phyloP scores from a whole-genome alignment of 495 filamentous ascomycete genomes.

The Tuber brumale region DNA sequence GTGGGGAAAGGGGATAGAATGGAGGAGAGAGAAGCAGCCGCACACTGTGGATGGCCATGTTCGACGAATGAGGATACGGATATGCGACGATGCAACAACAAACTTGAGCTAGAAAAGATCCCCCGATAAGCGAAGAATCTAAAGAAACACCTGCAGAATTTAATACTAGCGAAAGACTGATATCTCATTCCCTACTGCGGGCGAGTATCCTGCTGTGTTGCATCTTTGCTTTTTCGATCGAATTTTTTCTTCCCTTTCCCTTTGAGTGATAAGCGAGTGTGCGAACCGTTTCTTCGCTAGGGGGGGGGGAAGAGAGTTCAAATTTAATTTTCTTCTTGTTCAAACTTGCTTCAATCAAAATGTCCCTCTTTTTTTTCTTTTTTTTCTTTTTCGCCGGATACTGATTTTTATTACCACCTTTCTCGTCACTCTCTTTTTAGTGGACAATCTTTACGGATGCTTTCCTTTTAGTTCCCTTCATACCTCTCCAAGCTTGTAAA shows the following conservation, averaged over 20 bases:
- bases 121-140: background rate
- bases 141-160: background rate
- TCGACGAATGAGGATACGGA: background rate
- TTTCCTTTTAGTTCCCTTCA: slow-evolving; percentile 24
- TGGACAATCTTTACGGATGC: slow-evolving; percentile 25
- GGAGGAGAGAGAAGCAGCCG: background rate
- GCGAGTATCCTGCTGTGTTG: background rate
- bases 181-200: background rate
- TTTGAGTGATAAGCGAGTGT: background rate
- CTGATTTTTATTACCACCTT: background rate
- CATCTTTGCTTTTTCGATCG: background rate
- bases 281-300: background rate
- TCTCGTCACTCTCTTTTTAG: slow-evolving; percentile 29
- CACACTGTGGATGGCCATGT: background rate
- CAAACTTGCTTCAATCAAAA: background rate
- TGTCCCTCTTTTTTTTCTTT: background rate
- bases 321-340: background rate
- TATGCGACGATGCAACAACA: background rate
- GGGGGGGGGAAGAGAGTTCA: background rate
- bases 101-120: background rate
- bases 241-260: background rate
- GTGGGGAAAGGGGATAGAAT: background rate
- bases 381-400: background rate
- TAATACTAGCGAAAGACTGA: background rate
- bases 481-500: slow-evolving; percentile 9